Evolutionary conservation across 768 basidiomycete genomes (phyloP).

Genomic region (Suillus spraguei): DNA sequence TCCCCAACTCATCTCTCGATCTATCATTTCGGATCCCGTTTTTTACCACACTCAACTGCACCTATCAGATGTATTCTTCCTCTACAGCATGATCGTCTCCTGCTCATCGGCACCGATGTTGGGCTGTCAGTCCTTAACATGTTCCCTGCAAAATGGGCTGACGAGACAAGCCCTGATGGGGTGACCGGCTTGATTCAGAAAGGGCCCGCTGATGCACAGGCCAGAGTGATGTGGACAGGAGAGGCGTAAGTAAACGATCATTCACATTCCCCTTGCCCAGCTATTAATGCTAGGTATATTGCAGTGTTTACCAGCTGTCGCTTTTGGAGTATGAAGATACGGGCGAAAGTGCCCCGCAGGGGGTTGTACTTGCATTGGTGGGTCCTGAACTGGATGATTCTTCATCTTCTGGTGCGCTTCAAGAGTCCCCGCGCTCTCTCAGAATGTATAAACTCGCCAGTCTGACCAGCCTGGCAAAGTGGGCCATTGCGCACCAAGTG

Average conservation of each 20-base stretch:
- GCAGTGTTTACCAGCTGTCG: constrained; percentile 77
- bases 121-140: constrained; percentile 84
- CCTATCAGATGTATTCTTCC: constrained; percentile 80
- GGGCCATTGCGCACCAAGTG: constrained; percentile 71
- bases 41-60: constrained; percentile 76
- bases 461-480: constrained; percentile 72
- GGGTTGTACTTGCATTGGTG: constrained; percentile 77
- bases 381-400: constrained; percentile 58
- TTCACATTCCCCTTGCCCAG: background rate
- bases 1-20: constrained; percentile 66
- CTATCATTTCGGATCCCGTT: constrained; percentile 83
- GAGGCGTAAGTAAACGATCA: constrained; percentile 58
- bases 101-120: constrained; percentile 81
- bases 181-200: constrained; percentile 44
- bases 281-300: background rate
- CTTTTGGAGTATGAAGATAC: constrained; percentile 64
- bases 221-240: constrained; percentile 71
- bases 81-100: constrained; percentile 57
- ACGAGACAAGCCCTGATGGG: constrained; percentile 42
- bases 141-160: constrained; percentile 71
- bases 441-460: constrained; percentile 87
- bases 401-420: constrained; percentile 44
- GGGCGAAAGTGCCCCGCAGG: constrained; percentile 63
- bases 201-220: constrained; percentile 73
- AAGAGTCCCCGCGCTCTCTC: constrained; percentile 56